Conservation (phyloP, 345 rosid genomes). For the Chamaenerion angustifolium region DNA sequence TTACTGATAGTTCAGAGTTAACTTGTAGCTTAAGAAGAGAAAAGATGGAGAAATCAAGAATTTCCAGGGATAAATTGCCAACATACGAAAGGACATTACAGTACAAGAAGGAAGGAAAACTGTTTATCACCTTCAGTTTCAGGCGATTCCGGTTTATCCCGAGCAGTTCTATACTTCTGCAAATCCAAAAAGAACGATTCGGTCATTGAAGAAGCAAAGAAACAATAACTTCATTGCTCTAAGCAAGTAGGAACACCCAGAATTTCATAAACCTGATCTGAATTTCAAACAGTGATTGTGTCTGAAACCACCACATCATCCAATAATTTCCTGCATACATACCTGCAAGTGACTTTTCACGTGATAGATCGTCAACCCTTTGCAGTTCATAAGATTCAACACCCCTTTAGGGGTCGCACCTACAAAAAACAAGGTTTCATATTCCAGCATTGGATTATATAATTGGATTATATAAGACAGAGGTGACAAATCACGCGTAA, state of each 20-base stretch:
- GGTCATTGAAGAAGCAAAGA: conserved; percentile 3
- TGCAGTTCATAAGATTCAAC: conserved; percentile 64
- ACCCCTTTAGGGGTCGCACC: conserved; percentile 97
- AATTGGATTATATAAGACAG: too few relatives aligned
- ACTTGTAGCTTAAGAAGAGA: not conserved
- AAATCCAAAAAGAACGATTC: conserved; percentile 13
- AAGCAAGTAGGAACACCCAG: not conserved
- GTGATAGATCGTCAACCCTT: conserved; percentile 79
- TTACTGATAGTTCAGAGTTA: not conserved
- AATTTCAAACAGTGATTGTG: not conserved
- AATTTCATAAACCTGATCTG: conserved; percentile 34
- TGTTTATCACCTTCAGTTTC: conserved; percentile 27
- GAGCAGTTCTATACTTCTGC: conserved; percentile 95
- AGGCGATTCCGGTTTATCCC: conserved; percentile 62
- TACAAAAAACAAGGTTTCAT: conserved; percentile 9
- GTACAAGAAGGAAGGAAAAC: not conserved
- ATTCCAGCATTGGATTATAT: not conserved
- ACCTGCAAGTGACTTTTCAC: conserved; percentile 99
- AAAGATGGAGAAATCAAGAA: not conserved
- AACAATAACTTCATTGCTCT: not conserved
- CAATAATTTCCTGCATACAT: not conserved
- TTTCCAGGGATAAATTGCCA: not conserved
- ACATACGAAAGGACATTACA: not conserved
- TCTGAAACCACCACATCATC: too few relatives aligned
- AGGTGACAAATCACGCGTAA: too few relatives aligned